Evolutionary conservation across 768 basidiomycete genomes (phyloP).

Genomic region (Rhodotorula graminis): DNA sequence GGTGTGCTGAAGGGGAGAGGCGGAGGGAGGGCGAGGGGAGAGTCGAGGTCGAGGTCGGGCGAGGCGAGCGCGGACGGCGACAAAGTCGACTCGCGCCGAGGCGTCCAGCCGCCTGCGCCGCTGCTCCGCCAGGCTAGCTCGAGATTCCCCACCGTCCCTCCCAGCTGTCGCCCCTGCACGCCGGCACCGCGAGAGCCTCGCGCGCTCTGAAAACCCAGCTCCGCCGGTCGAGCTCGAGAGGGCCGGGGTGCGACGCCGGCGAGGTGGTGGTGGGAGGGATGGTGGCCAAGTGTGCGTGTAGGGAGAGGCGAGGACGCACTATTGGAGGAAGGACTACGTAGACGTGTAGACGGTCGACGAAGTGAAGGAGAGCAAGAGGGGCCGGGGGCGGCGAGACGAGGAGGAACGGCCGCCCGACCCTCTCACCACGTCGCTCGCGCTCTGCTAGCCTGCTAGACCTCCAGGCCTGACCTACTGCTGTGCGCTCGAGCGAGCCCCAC

Average conservation of each 20-base stretch:
- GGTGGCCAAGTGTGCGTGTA: no score
- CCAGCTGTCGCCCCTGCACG: no score
- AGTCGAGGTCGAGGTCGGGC: not conserved
- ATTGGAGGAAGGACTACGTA: not conserved
- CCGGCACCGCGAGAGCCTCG: no score
- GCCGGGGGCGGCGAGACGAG: not conserved
- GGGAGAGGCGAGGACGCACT: not conserved
- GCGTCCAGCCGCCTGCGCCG: not conserved
- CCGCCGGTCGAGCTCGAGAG: no score
- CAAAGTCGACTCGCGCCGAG: not conserved
- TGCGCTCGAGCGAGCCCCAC: no score
- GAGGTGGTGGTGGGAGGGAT: not conserved
- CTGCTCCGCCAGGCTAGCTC: not conserved
- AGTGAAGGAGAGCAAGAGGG: slow-evolving; percentile 2
- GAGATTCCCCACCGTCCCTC: no score
- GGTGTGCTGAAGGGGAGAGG: not conserved
- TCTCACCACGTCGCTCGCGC: no score
- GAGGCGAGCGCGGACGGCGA: slow-evolving; percentile 1
- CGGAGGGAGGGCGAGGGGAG: not conserved
- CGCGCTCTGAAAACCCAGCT: no score
- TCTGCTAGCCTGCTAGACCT: no score
- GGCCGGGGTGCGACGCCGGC: not conserved
- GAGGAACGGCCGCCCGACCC: no score
- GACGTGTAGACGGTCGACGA: not conserved
- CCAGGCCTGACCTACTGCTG: no score